Conservation (phyloP, 495 filamentous ascomycete species). For the Podospora australis region DNA sequence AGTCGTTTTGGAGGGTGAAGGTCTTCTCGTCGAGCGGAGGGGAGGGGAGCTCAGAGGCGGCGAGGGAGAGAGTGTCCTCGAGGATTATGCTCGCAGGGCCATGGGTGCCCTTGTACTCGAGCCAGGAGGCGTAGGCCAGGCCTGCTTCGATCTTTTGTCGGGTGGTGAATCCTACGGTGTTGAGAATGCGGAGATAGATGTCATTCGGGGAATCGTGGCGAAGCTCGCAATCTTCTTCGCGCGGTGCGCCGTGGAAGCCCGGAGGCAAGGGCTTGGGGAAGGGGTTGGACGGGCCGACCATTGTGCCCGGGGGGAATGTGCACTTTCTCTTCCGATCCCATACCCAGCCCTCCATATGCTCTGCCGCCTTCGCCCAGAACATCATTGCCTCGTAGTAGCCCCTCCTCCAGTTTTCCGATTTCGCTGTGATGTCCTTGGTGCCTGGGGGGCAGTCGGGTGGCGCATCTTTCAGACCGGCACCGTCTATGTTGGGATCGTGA, state of each 20-base stretch:
- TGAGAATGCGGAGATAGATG: conserved; percentile 73
- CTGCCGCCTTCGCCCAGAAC: conserved; percentile 65
- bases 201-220: conserved; percentile 57
- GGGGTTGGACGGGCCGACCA: conserved; percentile 78
- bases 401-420: conserved; percentile 72
- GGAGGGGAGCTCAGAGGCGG: conserved; percentile 20
- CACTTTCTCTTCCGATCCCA: conserved; percentile 57
- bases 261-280: conserved; percentile 64
- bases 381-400: conserved; percentile 79
- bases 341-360: conserved; percentile 73
- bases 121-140: conserved; percentile 73
- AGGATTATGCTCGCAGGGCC: conserved; percentile 24
- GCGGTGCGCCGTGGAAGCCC: conserved; percentile 49
- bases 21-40: conserved; percentile 54
- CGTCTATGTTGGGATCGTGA: conserved; percentile 61
- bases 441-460: conserved; percentile 19
- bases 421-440: conserved; percentile 59
- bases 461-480: conserved; percentile 50
- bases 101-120: conserved; percentile 63
- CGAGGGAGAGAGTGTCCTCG: conserved; percentile 25
- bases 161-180: conserved; percentile 64
- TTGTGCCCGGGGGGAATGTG: conserved; percentile 59
- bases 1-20: conserved; percentile 50
- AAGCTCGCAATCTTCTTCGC: conserved; percentile 63
- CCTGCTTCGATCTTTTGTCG: conserved; percentile 72